Evolutionary conservation across 345 rosid species (phyloP).

Genomic region (Eucalyptus tenuipes): DNA sequence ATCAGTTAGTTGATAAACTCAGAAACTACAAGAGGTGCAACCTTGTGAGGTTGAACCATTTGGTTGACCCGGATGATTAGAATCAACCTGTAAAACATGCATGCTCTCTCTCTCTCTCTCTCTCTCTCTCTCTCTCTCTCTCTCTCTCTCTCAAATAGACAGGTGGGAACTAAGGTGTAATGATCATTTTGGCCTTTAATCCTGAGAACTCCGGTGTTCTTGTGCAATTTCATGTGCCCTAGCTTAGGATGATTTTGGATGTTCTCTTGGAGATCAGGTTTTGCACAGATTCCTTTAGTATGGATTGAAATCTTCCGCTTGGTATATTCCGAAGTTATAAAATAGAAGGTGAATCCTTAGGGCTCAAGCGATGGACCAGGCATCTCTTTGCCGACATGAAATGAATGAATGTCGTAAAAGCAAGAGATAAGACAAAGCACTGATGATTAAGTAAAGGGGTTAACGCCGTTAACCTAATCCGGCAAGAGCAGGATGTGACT

Average conservation of each 20-base stretch:
- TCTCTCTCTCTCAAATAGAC: not conserved
- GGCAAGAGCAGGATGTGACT: not conserved
- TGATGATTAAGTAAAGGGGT: not conserved
- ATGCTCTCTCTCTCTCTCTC: not conserved
- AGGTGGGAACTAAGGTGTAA: not conserved
- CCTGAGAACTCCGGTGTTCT: not conserved
- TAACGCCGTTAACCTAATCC: not conserved
- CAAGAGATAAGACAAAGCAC: not conserved
- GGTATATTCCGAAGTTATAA: not conserved
- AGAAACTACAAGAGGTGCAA: not conserved
- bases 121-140: not conserved
- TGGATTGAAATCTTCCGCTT: not conserved
- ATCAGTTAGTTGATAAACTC: not conserved
- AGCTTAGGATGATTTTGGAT: not conserved
- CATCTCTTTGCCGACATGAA: not conserved
- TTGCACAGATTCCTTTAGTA: not conserved
- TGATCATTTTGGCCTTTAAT: not conserved
- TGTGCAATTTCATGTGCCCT: not conserved
- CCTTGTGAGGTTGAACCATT: not conserved
- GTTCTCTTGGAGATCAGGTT: not conserved
- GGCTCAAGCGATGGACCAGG: not conserved
- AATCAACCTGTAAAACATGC: not conserved
- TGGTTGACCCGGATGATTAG: not conserved
- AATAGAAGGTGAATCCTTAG: not conserved
- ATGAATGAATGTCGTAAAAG: not conserved